Evolutionary conservation across 768 basidiomycete species (phyloP), one percentile per base, ranked within the genome.

Genomic region (Lyophyllum shimeji): DNA sequence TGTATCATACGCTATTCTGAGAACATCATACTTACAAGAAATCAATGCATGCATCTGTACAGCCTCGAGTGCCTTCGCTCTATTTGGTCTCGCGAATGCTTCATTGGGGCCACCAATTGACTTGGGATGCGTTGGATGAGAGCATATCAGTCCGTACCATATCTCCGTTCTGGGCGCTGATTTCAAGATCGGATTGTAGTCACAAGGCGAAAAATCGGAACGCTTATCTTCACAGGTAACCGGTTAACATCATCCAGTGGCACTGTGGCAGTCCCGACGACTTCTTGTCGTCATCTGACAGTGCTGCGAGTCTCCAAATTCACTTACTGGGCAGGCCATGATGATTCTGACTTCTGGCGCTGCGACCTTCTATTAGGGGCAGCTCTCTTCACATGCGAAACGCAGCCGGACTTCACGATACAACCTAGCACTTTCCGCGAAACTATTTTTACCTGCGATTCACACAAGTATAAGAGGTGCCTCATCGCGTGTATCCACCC

Each of bases 1-100:
- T 50, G 18, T 73, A 70, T 58, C 67, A 67, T 45, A 66, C 67
- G 2, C 56, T 71, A 20, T 67, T 66, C 45, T 62, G 40, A 59
- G 3, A 29, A 29, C 8, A 13, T 7, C 15, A 37, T 29, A 29
- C 29, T 9, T 13, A 3, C 34, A 37, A 13, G 34, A 37, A 37
- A 29, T 29, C 34, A 37, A 6, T 37, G 34, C 6, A n/a, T n/a
- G n/a, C 4, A 12, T 13, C 34, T 8, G 6, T 37, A 37, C 29
- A 17, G 39, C 15, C 39, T 18, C 39, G 17, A 40, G n/a, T 40
- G 39, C 7, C 15, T 6, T 37, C 15, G 34, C 7, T 37, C 34
- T 17, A 37, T 37, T 37, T 37, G 4, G 34, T 37, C 34, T 37
- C 12, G 34, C 34, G 15, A 37, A 8, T 17, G 29, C 29, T 29